Evolutionary conservation across 495 filamentous ascomycete genomes (phyloP).

Genomic region (Trichoderma virens): DNA sequence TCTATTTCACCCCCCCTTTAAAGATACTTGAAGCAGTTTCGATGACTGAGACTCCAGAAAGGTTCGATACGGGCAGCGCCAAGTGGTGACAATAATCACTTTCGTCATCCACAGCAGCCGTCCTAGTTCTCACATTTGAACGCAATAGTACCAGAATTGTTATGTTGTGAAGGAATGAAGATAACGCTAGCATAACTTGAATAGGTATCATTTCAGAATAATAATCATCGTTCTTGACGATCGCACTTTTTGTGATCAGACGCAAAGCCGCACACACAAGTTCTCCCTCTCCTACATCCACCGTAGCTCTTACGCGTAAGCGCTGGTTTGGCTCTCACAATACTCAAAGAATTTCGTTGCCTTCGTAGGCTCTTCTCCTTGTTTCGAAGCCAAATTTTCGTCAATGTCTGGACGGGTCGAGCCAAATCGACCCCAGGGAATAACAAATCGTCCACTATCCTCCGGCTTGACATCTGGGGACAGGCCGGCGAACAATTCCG

Average conservation of each 20-base stretch:
- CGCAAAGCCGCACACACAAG: background rate
- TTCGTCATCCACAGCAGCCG: too few relatives aligned
- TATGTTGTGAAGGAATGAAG: too few relatives aligned
- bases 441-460: background rate
- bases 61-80: background rate
- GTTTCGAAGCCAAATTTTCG: background rate
- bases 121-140: too few relatives aligned
- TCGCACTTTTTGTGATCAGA: background rate
- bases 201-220: background rate
- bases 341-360: background rate
- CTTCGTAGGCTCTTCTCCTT: background rate
- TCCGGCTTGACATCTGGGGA: constrained; percentile 27
- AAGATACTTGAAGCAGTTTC: background rate
- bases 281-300: background rate
- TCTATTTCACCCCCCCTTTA: background rate
- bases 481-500: constrained; percentile 33
- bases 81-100: too few relatives aligned
- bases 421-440: background rate
- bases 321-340: background rate
- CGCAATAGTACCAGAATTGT: too few relatives aligned
- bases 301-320: background rate
- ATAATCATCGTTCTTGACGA: background rate
- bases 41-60: background rate
- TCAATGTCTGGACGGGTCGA: background rate
- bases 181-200: background rate